Evolutionary conservation across 2,329 filamentous ascomycete genomes (phyloP), one percentile per base, ranked within the genome.

Genomic region (Zymoseptoria ardabiliae): DNA sequence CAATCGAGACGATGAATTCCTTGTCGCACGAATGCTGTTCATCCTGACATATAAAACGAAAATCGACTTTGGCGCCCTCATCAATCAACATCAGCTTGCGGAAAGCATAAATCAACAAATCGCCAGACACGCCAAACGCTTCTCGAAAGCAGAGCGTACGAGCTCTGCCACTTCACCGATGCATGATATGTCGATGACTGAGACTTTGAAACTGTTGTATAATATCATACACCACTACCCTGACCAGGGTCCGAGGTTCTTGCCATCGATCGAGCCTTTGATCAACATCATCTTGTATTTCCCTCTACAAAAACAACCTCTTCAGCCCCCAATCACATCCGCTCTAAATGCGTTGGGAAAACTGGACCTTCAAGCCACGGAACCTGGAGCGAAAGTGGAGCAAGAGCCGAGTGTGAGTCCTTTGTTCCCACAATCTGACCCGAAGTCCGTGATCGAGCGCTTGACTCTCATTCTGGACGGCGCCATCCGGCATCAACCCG

Each of bases 151-250:
- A 49, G 65, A 61, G 0, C 56, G 63, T 9, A 57, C 62, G 49
- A 63, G 58, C 22, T 66, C 65, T 6, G 56, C 55, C 41, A 64
- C 55, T 8, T 61, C 73, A 66, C 81, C 83, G 0, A 89, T 92
- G 81, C 85, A 88, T 64, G 85, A 88, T 60, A 85, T 93, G 84
- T 91, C 92, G 0, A 79, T 97, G 45, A 81, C 81, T 8, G 93
- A 97, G 73, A 93, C 89, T 0, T 77, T 94, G 54, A 97, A 96
- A 70, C 80, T 97, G 49, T 76, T 96, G 55, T 97, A 95, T 79
- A 97, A 97, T 73, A 80, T 96, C 56, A 89, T 88, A 1, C 86
- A 92, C 67, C 85, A 86, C 68, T 88, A 87, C 68, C 84, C 85
- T 3, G 80, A 86, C 50, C 79, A 87, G 23, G 75, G 77, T 4